Conservation (phyloP, 2,329 filamentous ascomycete genomes). For the Sporothrix curviconia region DNA sequence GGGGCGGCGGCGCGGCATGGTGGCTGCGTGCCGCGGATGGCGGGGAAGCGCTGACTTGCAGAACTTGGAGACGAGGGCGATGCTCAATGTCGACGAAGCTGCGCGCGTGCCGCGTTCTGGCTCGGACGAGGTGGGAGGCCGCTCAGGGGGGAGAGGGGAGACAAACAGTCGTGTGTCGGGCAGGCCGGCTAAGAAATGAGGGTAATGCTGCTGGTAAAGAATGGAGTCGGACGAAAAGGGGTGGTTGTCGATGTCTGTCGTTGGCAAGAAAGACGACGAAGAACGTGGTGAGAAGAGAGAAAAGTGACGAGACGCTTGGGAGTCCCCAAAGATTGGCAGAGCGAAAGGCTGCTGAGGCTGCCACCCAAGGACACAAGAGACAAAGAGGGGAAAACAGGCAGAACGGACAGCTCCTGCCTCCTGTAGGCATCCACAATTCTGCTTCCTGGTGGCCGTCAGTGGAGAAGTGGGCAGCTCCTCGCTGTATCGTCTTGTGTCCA, state of each 20-base stretch:
- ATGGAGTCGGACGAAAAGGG: neutral
- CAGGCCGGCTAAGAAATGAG: neutral
- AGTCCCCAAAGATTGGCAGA: constrained; percentile 6
- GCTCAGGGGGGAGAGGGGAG: neutral
- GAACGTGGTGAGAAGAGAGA: neutral
- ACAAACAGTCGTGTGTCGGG: neutral
- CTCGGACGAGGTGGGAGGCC: neutral
- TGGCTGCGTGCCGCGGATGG: neutral
- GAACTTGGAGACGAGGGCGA: no score
- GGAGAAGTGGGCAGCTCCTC: constrained; percentile 9
- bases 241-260: neutral
- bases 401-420: neutral
- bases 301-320: neutral
- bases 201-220: constrained; percentile 6
- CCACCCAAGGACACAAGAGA: neutral
- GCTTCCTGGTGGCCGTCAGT: neutral
- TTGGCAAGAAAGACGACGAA: neutral
- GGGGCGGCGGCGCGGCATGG: no score
- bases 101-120: neutral
- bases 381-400: neutral
- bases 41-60: neutral
- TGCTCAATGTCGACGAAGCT: neutral
- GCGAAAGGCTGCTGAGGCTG: neutral
- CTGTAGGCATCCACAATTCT: neutral
- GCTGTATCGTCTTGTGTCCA: neutral